Percentiles rank a stretch among this genome's conserved stretches.
phyloP scores from a whole-genome alignment of 129 eudicot genomes.

The Scalesia atractyloides region DNA sequence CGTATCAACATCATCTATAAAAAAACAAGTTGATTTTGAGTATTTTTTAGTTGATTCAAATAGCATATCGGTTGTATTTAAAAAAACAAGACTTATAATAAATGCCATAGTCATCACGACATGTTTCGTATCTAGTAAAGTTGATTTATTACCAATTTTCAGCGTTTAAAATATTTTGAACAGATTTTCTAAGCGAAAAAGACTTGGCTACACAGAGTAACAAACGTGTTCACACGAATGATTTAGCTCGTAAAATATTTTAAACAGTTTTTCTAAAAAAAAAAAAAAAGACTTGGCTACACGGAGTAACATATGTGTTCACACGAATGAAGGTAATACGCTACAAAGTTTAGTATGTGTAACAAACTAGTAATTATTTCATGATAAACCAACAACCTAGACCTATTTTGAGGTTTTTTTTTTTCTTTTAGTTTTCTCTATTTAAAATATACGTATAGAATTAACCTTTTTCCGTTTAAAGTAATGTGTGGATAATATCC shows the following conservation, averaged over 20 bases:
- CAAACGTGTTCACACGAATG: not conserved
- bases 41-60: no score
- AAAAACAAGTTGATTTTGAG: no score
- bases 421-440: not conserved
- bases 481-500: not conserved
- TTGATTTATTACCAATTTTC: no score
- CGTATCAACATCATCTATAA: no score
- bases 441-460: not conserved
- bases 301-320: not conserved
- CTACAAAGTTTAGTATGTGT: not conserved
- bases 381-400: not conserved
- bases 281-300: not conserved
- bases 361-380: not conserved
- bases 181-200: no score
- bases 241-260: no score
- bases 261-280: no score
- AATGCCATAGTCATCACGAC: no score
- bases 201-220: not conserved
- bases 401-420: not conserved
- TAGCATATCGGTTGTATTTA: no score
- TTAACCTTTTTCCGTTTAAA: not conserved
- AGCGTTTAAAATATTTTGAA: no score
- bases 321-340: not conserved
- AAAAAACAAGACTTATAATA: no score
- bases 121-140: no score